phyloP scores from a whole-genome alignment of 768 basidiomycete species.

The Podaxis mareebaensis region DNA sequence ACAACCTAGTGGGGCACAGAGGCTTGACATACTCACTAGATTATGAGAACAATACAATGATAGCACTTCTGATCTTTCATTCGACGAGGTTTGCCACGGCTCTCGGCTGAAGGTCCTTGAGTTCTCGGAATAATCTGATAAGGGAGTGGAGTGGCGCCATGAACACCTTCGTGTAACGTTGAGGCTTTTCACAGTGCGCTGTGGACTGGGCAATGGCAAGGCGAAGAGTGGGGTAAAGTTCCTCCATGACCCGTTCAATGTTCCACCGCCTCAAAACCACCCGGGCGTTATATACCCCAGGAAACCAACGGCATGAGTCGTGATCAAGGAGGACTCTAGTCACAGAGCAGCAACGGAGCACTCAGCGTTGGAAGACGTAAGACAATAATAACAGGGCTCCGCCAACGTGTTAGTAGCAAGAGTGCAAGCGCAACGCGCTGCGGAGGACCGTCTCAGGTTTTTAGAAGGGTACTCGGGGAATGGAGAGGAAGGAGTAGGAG shows the following conservation, averaged over 20 bases:
- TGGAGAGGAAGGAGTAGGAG: not conserved
- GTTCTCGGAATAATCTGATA: not conserved
- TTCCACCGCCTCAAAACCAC: not conserved
- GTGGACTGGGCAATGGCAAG: not conserved
- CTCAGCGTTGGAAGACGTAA: not conserved
- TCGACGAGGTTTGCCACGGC: not conserved
- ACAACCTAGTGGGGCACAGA: not conserved
- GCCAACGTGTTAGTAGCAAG: not conserved
- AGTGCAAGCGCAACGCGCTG: not conserved
- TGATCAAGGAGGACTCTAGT: not conserved
- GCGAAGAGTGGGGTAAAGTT: not conserved
- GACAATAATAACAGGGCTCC: not conserved
- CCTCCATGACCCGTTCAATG: not conserved
- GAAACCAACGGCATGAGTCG: not conserved
- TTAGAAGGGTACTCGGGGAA: not conserved
- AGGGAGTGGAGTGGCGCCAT: not conserved
- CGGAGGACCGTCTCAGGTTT: not conserved
- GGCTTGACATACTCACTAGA: not conserved
- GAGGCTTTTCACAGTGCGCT: not conserved
- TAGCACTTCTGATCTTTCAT: not conserved
- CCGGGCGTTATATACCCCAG: not conserved
- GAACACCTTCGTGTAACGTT: not conserved
- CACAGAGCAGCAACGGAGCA: not conserved
- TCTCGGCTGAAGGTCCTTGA: not conserved
- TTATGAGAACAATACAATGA: not conserved